Evolutionary conservation across 192 early-diverging fungal species (phyloP).

Genomic region (Lobosporangium transversale): DNA sequence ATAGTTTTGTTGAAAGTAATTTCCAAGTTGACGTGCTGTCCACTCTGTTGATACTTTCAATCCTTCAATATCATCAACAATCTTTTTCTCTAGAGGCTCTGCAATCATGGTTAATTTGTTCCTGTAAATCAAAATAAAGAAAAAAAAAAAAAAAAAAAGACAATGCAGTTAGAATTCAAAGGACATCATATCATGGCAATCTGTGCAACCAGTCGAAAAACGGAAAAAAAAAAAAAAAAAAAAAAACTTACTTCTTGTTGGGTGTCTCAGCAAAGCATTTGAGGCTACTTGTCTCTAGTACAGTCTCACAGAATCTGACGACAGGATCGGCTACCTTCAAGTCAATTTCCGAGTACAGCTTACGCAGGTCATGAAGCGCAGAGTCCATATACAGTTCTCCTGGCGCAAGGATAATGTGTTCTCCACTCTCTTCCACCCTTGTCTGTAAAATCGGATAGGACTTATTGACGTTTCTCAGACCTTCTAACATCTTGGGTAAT

Average conservation of each 20-base stretch:
- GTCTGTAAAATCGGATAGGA: slow-evolving; percentile 91
- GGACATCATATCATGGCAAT: too few relatives aligned
- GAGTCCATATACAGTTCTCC: slow-evolving; percentile 98
- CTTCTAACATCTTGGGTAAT: slow-evolving; percentile 97
- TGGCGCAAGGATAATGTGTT: slow-evolving; percentile 93
- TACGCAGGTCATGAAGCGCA: slow-evolving; percentile 93
- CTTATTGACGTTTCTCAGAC: slow-evolving; percentile 95
- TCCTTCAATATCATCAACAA: slow-evolving; percentile 93
- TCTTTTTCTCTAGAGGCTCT: slow-evolving; percentile 90
- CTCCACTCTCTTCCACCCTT: slow-evolving; percentile 96
- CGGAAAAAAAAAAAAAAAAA: slow-evolving; percentile 1
- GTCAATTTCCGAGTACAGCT: slow-evolving; percentile 95
- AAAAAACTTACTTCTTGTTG: slow-evolving; percentile 88
- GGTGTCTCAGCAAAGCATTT: slow-evolving; percentile 98
- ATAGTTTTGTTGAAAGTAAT: slow-evolving; percentile 87
- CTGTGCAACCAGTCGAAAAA: too few relatives aligned
- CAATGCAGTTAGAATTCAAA: background rate
- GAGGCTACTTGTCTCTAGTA: slow-evolving; percentile 91
- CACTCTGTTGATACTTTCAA: slow-evolving; percentile 75
- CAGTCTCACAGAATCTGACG: slow-evolving; percentile 95
- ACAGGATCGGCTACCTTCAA: slow-evolving; percentile 98
- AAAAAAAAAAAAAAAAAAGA: background rate
- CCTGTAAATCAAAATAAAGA: slow-evolving; percentile 44
- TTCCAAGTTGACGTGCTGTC: slow-evolving; percentile 78
- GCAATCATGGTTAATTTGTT: slow-evolving; percentile 97